Evolutionary conservation across 2,329 filamentous ascomycete genomes (phyloP), one percentile per base, ranked within the genome.

Genomic region (Fusarium sp.): DNA sequence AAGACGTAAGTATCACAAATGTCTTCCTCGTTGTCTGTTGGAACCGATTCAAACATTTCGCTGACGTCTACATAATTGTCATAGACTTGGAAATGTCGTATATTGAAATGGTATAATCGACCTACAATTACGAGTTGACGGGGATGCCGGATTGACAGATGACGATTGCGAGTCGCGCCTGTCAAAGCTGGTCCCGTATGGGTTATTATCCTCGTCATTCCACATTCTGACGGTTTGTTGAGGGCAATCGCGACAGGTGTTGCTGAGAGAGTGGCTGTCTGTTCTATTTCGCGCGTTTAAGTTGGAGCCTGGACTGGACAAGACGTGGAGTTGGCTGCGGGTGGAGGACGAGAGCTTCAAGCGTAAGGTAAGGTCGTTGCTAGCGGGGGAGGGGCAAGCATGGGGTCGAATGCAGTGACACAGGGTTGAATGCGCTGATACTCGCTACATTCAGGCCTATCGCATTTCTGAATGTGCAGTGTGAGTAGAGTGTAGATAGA

Each of bases 131-230:
- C 80, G 84, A 52, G 81, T 76, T 41, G 78, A 80, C 45, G 90
- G 89, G 37, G 90, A 91, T 54, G 88, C 82, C 21, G 90, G 88
- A 75, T 91, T 88, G 20, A 84, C 84, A 41, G 84, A 90, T 27
- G 90, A 93, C 43, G 88, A 85, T 77, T 91, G 88, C 65, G 92
- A 92, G 79, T 96, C 92, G 74, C 92, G 89, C 74, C 92, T 91
- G 79, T 96, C 92, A 82, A 97, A 97, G 79, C 93, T 95, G 74
- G 85, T 88, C 69, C 94, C 94, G 76, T 98, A 97, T 7, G 95
- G 95, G 79, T 98, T 98, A 82, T 98, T 98, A 77, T 98, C 77
- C 82, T 98, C 95, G 84, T 98, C 94, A 86, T 97, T 96, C 95
- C 95, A 98, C 95, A 98, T 98, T 53, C 42, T 73, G 74, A 49